Evolutionary conservation across 441 rosid species (phyloP), one percentile per base, ranked within the genome.

Genomic region (Brassica hybrid): DNA sequence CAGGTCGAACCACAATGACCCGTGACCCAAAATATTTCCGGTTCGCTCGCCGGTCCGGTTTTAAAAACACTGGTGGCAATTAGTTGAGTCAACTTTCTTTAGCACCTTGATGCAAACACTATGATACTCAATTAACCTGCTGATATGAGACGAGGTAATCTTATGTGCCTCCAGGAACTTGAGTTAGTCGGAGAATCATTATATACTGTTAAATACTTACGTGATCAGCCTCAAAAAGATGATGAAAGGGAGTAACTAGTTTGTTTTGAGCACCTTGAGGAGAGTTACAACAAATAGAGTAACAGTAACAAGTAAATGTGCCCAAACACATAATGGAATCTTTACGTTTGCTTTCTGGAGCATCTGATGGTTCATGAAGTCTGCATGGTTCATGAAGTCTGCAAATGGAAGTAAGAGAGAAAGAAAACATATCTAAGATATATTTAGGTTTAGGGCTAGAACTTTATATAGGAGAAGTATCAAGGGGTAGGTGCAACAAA

Each of bases 131-230:
- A 84, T 84, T 68, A 82, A 80, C 59, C 58, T 77, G 72, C 74
- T 81, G 71, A 92, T 81, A 67, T 75, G 83, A 54, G 86, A 86
- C 80, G 82, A 69, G 76, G 92, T 62, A 78, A 88, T 72, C 79
- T 82, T 69, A 80, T 94, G 97, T 30, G 94, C 96, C 79, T 80
- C 80, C 50, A 86, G 97, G 92, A 41, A 77, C 85, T 14, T 93
- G 85, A 52, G 92, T 97, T 78, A 94, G 76, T 69, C 94, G 88
- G 64, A 74, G 7, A 73, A 74, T 10, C 30, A 38, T 41, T 11
- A 36, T 36, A 62, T 23, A 67, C 16, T 18, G 43, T 72, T 68
- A 36, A 63, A 58, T 75, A 17, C 17, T 62, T 60, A 7, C 5
- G 17, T 50, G 45, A 21, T 72, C 69, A 71, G 18, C 36, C 71